Conservation (phyloP, 1,284 basidiomycete species). For the Puccinia horiana region DNA sequence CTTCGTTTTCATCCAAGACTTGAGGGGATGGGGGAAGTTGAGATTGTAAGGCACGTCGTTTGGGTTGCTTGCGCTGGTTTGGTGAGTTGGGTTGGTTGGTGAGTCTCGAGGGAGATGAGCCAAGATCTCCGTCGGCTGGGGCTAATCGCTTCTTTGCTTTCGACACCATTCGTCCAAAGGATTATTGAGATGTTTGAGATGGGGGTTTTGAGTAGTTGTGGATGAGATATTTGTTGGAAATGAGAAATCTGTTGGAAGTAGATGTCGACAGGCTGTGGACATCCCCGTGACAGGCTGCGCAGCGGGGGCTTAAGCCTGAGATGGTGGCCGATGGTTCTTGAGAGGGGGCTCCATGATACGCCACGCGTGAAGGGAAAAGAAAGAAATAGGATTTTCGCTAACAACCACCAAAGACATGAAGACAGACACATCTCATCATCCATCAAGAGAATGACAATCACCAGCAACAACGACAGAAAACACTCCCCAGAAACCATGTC, state of each 20-base stretch:
- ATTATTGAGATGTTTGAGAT: background rate
- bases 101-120: background rate
- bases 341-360: background rate
- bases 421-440: background rate
- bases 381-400: background rate
- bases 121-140: background rate
- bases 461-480: background rate
- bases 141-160: background rate
- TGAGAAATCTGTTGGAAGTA: no score
- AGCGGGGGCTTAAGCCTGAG: background rate
- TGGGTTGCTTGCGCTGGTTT: conserved; percentile 7
- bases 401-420: background rate
- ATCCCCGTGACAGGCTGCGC: background rate
- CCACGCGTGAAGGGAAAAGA: background rate
- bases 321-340: background rate
- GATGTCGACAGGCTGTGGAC: no score
- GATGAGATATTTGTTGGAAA: no score
- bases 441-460: background rate
- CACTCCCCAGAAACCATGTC: background rate
- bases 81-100: background rate
- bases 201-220: no score
- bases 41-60: background rate
- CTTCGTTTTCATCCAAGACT: background rate
- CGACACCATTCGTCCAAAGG: background rate
- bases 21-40: background rate